A percentile compares a stretch with the other conserved stretches of the same genome.
Conservation (phyloP, 2,329 filamentous ascomycete species). For the Diaporthe amygdali region DNA sequence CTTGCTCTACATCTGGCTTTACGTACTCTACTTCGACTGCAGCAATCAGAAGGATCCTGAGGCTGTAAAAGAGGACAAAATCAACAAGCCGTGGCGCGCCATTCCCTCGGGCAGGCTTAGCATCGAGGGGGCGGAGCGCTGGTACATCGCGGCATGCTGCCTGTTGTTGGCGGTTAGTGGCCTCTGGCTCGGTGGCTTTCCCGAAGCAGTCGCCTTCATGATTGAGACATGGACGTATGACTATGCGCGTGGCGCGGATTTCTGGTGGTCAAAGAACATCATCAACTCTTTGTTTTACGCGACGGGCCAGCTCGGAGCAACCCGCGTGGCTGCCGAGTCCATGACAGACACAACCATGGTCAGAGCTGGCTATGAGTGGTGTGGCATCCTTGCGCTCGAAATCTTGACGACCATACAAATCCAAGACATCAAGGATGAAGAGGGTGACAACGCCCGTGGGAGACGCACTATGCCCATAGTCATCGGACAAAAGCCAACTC, state of each 20-base stretch:
- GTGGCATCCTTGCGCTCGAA: neutral
- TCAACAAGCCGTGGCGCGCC: slow-evolving; percentile 26
- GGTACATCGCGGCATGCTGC: slow-evolving; percentile 20
- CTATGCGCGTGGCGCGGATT: neutral
- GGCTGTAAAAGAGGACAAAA: slow-evolving; percentile 21
- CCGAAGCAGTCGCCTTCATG: slow-evolving; percentile 30
- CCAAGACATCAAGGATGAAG: too few species aligned
- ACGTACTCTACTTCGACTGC: slow-evolving; percentile 6
- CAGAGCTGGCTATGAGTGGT: slow-evolving; percentile 12
- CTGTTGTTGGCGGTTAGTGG: slow-evolving; percentile 30
- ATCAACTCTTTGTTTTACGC: neutral
- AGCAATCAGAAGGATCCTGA: slow-evolving; percentile 20
- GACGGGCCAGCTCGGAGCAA: neutral
- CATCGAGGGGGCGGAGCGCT: slow-evolving; percentile 28
- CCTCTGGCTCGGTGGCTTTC: neutral
- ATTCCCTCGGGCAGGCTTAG: slow-evolving; percentile 34
- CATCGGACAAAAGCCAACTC: too few species aligned
- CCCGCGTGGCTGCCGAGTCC: neutral
- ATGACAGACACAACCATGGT: slow-evolving; percentile 24
- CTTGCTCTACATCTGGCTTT: slow-evolving; percentile 6
- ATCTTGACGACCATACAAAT: slow-evolving; percentile 31
- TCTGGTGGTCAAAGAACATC: neutral
- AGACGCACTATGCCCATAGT: too few species aligned
- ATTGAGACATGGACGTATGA: slow-evolving; percentile 46
- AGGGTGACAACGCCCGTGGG: too few species aligned